Evolutionary conservation across 495 filamentous ascomycete species (phyloP).

Genomic region (Aspergillus steynii): DNA sequence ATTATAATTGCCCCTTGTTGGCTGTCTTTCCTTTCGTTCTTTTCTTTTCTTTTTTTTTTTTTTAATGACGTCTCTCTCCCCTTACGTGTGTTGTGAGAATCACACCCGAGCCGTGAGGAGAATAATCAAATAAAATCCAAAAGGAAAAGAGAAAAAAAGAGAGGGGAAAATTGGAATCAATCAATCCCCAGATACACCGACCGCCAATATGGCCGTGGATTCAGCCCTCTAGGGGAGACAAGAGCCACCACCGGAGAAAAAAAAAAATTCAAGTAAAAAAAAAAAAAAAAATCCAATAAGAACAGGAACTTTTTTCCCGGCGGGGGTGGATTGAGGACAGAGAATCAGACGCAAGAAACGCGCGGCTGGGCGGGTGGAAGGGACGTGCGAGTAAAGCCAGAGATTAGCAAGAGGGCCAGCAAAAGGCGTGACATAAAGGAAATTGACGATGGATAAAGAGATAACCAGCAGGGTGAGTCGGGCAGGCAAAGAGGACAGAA

Average conservation of each 20-base stretch:
- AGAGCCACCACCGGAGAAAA: constrained; percentile 6
- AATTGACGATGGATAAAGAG: constrained; percentile 39
- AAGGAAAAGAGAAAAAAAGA: constrained; percentile 10
- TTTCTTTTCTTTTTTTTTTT: constrained; percentile 14
- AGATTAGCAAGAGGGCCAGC: constrained; percentile 13
- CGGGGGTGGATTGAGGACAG: constrained; percentile 13
- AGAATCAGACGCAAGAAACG: constrained; percentile 42
- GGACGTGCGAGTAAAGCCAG: constrained; percentile 34
- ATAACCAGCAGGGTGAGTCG: constrained; percentile 30
- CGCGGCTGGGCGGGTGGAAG: constrained; percentile 44
- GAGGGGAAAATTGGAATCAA: constrained; percentile 5
- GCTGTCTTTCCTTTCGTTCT: constrained; percentile 12
- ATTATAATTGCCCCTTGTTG: constrained; percentile 3
- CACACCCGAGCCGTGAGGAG: constrained; percentile 1
- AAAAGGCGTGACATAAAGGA: constrained; percentile 48
- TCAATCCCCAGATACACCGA: background rate
- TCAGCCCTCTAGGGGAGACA: constrained; percentile 1
- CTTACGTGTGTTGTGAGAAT: constrained; percentile 2
- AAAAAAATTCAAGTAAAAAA: constrained; percentile 11
- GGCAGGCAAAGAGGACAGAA: constrained; percentile 27
- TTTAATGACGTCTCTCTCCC: background rate
- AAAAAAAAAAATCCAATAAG: background rate
- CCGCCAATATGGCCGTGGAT: too few relatives aligned
- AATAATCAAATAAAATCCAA: constrained; percentile 10
- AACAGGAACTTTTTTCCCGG: constrained; percentile 14